phyloP scores from a whole-genome alignment of 371 early-diverging fungal species.

The Mitosporidium daphniae region DNA sequence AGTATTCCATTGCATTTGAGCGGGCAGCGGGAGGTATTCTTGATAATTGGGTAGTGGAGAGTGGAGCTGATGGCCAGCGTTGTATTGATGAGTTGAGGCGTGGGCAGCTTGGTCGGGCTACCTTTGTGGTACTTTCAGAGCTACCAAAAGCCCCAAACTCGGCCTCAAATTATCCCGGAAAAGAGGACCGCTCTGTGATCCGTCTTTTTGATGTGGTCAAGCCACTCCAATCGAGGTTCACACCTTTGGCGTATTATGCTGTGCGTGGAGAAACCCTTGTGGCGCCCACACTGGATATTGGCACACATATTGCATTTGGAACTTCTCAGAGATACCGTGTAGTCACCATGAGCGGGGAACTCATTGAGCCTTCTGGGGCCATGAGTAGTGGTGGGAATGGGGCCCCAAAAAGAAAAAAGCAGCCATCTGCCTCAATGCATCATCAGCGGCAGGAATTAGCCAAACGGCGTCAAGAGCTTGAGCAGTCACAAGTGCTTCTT shows the following conservation, averaged over 20 bases:
- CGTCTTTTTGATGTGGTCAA: slow-evolving; percentile 62
- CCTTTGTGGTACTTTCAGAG: slow-evolving; percentile 35
- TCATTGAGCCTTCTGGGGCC: slow-evolving; percentile 78
- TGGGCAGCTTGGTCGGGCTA: slow-evolving; percentile 49
- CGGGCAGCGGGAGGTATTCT: slow-evolving; percentile 33
- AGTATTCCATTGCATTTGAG: no score
- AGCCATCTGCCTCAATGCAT: no score
- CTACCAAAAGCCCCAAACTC: slow-evolving; percentile 11
- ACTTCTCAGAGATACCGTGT: slow-evolving; percentile 36
- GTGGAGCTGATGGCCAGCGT: slow-evolving; percentile 48
- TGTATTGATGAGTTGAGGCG: slow-evolving; percentile 59
- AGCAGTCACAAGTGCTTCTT: no score
- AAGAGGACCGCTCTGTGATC: slow-evolving; percentile 4
- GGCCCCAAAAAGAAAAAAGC: slow-evolving; percentile 11
- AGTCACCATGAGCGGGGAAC: slow-evolving; percentile 73
- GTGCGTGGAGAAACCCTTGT: slow-evolving; percentile 73
- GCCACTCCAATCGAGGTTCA: slow-evolving; percentile 25
- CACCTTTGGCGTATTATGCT: slow-evolving; percentile 48
- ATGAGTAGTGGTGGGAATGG: slow-evolving; percentile 75
- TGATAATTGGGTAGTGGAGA: slow-evolving; percentile 76
- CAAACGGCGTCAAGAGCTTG: no score
- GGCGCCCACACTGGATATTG: slow-evolving; percentile 44
- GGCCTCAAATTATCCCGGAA: slow-evolving; percentile 7
- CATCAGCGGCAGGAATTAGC: no score
- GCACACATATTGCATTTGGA: slow-evolving; percentile 53